Percentiles rank a stretch among this genome's conserved stretches.
These are phyloP conservation scores for Termitomyces sp. DNA, from an alignment of 768 basidiomycete genomes.

Conservation along the genomic window DNA sequence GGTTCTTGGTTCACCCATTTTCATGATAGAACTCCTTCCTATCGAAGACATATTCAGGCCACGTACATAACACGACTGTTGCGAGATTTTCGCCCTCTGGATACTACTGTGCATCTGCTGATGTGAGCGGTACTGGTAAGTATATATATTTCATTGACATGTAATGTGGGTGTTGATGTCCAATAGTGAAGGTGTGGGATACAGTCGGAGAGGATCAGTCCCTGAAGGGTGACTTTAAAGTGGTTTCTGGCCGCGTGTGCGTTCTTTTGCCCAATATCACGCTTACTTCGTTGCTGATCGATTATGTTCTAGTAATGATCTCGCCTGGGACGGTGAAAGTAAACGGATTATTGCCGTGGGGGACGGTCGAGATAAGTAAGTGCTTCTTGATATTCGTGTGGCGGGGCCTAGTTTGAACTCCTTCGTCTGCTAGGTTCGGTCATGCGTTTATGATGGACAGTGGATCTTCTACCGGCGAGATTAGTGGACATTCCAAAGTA, in stretches of 20 bases:
- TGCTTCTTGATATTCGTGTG: neutral
- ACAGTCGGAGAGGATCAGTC: constrained; percentile 79
- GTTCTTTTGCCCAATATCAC: constrained; percentile 17
- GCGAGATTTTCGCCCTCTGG: constrained; percentile 92
- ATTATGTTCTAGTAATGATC: constrained; percentile 64
- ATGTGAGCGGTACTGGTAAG: constrained; percentile 76
- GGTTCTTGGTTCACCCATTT: neutral
- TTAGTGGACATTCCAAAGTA: constrained; percentile 88
- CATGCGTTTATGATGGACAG: constrained; percentile 82
- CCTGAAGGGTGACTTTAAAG: constrained; percentile 79
- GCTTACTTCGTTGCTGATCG: neutral
- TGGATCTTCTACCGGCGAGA: constrained; percentile 84
- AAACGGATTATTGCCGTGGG: constrained; percentile 96
- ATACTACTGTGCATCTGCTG: constrained; percentile 93
- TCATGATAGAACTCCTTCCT: constrained; percentile 57
- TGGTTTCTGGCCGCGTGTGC: constrained; percentile 71
- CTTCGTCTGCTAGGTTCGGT: constrained; percentile 60
- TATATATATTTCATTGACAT: neutral
- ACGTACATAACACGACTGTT: constrained; percentile 81
- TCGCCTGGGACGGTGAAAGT: constrained; percentile 95
- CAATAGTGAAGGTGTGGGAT: constrained; percentile 88
- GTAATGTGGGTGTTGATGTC: neutral
- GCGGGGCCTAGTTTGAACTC: neutral
- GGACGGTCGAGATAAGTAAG: constrained; percentile 85
- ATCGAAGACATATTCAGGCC: constrained; percentile 69